These are phyloP conservation scores for Pseudohyphozyma bogoriensis DNA, from an alignment of 768 basidiomycete species.

Conservation along the genomic window DNA sequence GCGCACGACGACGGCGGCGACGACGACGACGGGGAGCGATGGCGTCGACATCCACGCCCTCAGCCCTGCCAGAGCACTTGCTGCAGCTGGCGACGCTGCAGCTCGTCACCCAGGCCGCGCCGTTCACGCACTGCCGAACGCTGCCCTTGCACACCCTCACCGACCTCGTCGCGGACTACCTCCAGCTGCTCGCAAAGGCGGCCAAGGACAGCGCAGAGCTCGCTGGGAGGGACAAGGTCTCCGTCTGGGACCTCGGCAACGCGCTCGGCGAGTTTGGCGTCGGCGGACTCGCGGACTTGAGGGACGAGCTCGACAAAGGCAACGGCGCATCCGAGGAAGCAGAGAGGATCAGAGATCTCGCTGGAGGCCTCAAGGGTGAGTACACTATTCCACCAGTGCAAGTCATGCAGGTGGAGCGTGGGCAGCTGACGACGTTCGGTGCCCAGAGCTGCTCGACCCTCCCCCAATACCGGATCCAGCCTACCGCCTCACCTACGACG, in stretches of 20 bases:
- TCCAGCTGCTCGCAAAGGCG: constrained; percentile 5
- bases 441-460: constrained; percentile 9
- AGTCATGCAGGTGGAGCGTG: too few species aligned
- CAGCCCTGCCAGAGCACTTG: constrained; percentile 6
- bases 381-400: too few species aligned
- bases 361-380: constrained; percentile 12
- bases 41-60: too few species aligned
- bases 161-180: constrained; percentile 22
- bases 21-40: too few species aligned
- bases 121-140: constrained; percentile 15
- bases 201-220: constrained; percentile 2
- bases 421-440: too few species aligned
- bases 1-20: too few species aligned
- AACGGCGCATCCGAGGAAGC: constrained; percentile 20
- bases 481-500: constrained; percentile 10
- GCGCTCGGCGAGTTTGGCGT: constrained; percentile 14
- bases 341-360: constrained; percentile 4
- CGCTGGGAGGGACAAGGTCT: constrained; percentile 4
- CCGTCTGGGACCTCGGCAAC: constrained; percentile 14
- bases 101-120: constrained; percentile 9
- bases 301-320: not conserved
- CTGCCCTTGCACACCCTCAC: constrained; percentile 17
- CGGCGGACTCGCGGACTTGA: not conserved
- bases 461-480: not conserved
- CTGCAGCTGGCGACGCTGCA: constrained; percentile 15